phyloP scores from a whole-genome alignment of 352 stramenopile species.

The Globisporangium nodosum region DNA sequence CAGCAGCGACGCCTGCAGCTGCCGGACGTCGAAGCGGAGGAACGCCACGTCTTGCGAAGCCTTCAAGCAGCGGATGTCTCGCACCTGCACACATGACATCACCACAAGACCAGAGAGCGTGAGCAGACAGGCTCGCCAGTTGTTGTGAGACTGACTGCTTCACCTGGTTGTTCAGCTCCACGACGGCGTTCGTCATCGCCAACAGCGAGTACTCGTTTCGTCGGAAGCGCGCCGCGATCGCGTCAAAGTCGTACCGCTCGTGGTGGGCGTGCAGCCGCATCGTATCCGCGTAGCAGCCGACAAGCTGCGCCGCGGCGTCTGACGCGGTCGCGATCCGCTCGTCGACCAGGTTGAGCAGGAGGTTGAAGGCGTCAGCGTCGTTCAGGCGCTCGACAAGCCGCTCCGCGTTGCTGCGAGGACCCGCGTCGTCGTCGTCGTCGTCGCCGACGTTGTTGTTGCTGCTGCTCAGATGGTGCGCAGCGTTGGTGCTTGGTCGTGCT shows the following conservation, averaged over 20 bases:
- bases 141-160: background rate
- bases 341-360: constrained; percentile 32
- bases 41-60: constrained; percentile 28
- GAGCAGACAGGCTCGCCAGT: background rate
- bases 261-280: constrained; percentile 35
- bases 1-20: constrained; percentile 29
- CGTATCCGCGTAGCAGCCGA: constrained; percentile 24
- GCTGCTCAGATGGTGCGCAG: background rate
- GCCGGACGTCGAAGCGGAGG: constrained; percentile 32
- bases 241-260: constrained; percentile 41
- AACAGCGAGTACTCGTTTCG: constrained; percentile 34
- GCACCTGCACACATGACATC: constrained; percentile 10
- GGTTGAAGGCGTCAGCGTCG: constrained; percentile 25
- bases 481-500: too few species aligned
- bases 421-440: constrained; percentile 6
- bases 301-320: constrained; percentile 19
- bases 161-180: constrained; percentile 37
- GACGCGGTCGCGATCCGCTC: constrained; percentile 26
- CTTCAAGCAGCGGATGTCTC: constrained; percentile 15
- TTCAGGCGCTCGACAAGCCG: constrained; percentile 31
- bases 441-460: constrained; percentile 2
- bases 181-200: constrained; percentile 33
- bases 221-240: constrained; percentile 34
- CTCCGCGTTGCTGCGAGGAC: constrained; percentile 1
- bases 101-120: too few species aligned